Conservation (phyloP, 768 basidiomycete species). For the Xerocomellus chrysenteron region DNA sequence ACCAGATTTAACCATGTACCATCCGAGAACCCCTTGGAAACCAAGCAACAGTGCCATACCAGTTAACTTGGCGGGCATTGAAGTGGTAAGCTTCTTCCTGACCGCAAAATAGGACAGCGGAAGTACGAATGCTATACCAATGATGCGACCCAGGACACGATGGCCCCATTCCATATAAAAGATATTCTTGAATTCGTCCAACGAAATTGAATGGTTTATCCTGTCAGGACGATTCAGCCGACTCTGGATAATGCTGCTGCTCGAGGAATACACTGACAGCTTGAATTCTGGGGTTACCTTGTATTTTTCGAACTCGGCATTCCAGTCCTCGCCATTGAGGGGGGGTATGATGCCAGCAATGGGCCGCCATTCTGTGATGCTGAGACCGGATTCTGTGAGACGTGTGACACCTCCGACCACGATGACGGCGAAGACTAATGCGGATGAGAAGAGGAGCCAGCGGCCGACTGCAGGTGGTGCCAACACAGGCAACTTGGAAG, state of each 20-base stretch:
- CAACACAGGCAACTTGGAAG: conserved; percentile 50
- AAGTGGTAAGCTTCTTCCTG: conserved; percentile 63
- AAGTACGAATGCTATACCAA: conserved; percentile 79
- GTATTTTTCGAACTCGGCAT: conserved; percentile 90
- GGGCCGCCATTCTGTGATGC: conserved; percentile 97
- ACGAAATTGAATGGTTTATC: conserved; percentile 82
- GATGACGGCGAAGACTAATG: conserved; percentile 86
- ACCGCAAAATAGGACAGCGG: conserved; percentile 81
- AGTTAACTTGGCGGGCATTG: conserved; percentile 61
- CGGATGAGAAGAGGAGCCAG: conserved; percentile 86
- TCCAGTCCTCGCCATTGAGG: conserved; percentile 72
- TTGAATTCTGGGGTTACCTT: conserved; percentile 94
- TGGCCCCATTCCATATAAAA: conserved; percentile 99
- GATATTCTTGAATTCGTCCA: conserved; percentile 92
- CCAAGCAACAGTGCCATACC: conserved; percentile 83
- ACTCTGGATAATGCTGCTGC: background rate
- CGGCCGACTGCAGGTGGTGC: conserved; percentile 69
- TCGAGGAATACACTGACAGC: conserved; percentile 55
- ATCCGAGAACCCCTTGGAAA: conserved; percentile 88
- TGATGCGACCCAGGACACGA: conserved; percentile 86
- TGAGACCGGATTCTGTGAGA: conserved; percentile 94
- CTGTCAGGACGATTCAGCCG: conserved; percentile 39
- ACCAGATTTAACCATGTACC: conserved; percentile 99
- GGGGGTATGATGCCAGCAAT: conserved; percentile 90
- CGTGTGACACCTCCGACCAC: conserved; percentile 96